Evolutionary conservation across 768 basidiomycete genomes (phyloP), one percentile per base, ranked within the genome.

Genomic region (Lactifluus echinatus): DNA sequence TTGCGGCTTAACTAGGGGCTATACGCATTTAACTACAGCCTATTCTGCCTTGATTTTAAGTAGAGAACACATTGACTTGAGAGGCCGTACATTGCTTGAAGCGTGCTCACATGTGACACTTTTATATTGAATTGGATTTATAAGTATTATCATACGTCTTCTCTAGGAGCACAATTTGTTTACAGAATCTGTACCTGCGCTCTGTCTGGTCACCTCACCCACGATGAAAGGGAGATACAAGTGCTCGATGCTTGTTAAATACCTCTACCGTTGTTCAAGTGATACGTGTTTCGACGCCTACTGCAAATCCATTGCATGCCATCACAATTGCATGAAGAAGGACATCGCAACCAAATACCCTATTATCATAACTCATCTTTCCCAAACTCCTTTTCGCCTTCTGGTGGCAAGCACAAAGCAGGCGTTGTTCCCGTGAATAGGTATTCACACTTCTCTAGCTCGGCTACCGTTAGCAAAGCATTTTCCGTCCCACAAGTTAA

Each of bases 381-480:
- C 33, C 63, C 65, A 31, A 23, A 43, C 23, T 73, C 70, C n/a
- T 71, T 74, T 36, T 71, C 64, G 2, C 69, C 68, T 15, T 76
- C 76, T 28, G 79, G 64, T 28, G 81, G 82, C 59, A 81, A 68
- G 68, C 93, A 97, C 53, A 96, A 70, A 1, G 93, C 92, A 11
- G 93, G 93, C 0, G 82, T 81, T 34, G 90, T 93, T 23, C 79
- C 93, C 10, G 83, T 89, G 66, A 93, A 80, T 66, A 85, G 82
- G 66, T 97, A 97, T 70, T 94, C 92, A 73, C 95, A 98, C 74
- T 97, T 97, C 72, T 98, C 93, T 19, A 94, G 79, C 72, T 99
- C 96, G 44, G 79, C 78, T 4, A 97, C 83, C 1, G 83, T 79
- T 14, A 85, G 71, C 33, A 99, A 70, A 3, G 77, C 78, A 66